Percentiles rank a stretch among this genome's conserved stretches.
Evolutionary conservation across 495 filamentous ascomycete species (phyloP).

Genomic region (Penicillium coffeae): DNA sequence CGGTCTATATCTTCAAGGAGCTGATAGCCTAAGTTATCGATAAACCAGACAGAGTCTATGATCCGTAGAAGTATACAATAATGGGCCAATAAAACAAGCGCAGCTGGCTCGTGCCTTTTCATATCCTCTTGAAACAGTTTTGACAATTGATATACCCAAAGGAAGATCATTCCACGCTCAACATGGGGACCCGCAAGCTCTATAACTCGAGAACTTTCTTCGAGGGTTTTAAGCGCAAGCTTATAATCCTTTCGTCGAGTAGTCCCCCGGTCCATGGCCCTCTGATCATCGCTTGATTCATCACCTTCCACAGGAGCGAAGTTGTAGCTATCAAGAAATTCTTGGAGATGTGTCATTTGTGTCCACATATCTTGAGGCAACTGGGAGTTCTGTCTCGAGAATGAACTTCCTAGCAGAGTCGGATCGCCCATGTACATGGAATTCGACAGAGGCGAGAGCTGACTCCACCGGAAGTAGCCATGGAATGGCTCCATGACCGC

Average conservation of each 20-base stretch:
- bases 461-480: conserved; percentile 9
- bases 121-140: conserved; percentile 42
- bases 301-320: conserved; percentile 5
- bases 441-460: conserved; percentile 18
- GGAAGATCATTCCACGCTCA: conserved; percentile 16
- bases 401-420: too few relatives aligned
- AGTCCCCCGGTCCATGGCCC: background rate
- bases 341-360: conserved; percentile 10
- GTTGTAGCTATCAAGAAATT: conserved; percentile 18
- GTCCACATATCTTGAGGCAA: conserved; percentile 17
- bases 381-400: too few relatives aligned
- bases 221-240: conserved; percentile 6
- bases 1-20: conserved; percentile 22
- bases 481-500: conserved; percentile 21
- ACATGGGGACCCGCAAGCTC: conserved; percentile 20
- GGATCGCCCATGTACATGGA: conserved; percentile 16
- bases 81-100: conserved; percentile 39
- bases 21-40: conserved; percentile 27
- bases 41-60: conserved; percentile 39
- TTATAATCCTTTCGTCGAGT: conserved; percentile 16
- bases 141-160: conserved; percentile 43
- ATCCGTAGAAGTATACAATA: conserved; percentile 38
- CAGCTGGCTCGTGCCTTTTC: conserved; percentile 42
- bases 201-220: conserved; percentile 10
- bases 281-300: too few relatives aligned